These are phyloP conservation scores for Hippophae tibetana DNA, from an alignment of 306 rosid genomes.

Conservation along the genomic window DNA sequence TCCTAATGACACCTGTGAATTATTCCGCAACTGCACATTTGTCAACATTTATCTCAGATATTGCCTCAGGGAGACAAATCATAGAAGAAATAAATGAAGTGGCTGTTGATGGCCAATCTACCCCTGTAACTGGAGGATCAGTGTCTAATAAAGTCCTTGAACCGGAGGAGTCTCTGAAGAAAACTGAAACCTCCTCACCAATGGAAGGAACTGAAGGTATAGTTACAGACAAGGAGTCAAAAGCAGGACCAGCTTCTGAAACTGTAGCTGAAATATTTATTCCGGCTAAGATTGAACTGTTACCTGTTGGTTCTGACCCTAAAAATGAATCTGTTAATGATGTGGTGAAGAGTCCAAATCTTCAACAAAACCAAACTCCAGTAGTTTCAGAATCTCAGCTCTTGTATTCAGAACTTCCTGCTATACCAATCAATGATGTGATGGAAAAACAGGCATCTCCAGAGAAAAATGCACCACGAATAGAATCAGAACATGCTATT, in stretches of 20 bases:
- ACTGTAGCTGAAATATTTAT: slow-evolving; percentile 10
- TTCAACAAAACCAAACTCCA: slow-evolving; percentile 30
- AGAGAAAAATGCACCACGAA: slow-evolving; percentile 14
- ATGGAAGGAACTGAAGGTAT: slow-evolving; percentile 27
- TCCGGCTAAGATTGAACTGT: slow-evolving; percentile 21
- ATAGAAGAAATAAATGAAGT: slow-evolving; percentile 17
- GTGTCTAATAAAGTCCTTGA: slow-evolving; percentile 20
- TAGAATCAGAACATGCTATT: slow-evolving; percentile 6
- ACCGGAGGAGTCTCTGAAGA: slow-evolving; percentile 19
- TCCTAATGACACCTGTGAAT: not conserved
- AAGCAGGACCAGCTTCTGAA: slow-evolving; percentile 23
- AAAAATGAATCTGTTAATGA: slow-evolving; percentile 22
- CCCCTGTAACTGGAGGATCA: slow-evolving; percentile 8
- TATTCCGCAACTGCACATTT: slow-evolving; percentile 5
- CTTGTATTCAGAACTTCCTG: not conserved
- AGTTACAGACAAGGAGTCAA: slow-evolving; percentile 15
- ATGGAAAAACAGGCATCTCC: slow-evolving; percentile 22
- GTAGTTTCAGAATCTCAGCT: slow-evolving; percentile 26
- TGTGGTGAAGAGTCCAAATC: slow-evolving; percentile 19
- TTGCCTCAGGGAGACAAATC: slow-evolving; percentile 19
- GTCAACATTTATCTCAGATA: slow-evolving; percentile 12
- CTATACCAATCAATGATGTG: slow-evolving; percentile 15
- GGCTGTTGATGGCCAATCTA: slow-evolving; percentile 15
- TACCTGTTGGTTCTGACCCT: slow-evolving; percentile 13
- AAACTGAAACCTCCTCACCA: slow-evolving; percentile 16